A percentile compares a stretch with the other conserved stretches of the same genome.
Conservation (phyloP, 2,329 filamentous ascomycete genomes). For the Trichoderma pleuroti region DNA sequence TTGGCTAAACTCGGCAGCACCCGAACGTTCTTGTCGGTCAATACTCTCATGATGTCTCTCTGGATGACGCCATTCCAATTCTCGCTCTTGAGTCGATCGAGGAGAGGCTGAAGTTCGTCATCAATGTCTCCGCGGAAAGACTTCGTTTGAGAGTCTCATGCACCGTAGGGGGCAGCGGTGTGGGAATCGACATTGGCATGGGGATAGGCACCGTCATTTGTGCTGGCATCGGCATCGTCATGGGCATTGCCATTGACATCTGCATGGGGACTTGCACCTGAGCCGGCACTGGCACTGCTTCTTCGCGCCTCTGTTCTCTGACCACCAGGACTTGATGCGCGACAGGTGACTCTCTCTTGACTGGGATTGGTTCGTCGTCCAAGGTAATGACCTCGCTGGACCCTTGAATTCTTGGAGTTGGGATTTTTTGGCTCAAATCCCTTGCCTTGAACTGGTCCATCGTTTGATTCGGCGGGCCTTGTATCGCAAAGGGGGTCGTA, state of each 20-base stretch:
- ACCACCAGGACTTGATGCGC: neutral
- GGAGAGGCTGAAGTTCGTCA: neutral
- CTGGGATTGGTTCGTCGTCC: neutral
- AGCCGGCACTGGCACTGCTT: neutral
- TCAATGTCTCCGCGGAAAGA: neutral
- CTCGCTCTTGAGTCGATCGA: neutral
- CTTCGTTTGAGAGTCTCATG: neutral
- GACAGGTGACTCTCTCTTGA: neutral
- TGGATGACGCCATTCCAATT: neutral
- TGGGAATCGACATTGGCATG: too few species aligned
- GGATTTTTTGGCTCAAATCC: too few species aligned
- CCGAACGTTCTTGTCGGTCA: neutral
- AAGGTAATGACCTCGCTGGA: neutral
- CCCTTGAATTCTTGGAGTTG: neutral
- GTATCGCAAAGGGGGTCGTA: rapidly evolving
- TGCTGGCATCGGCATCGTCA: neutral
- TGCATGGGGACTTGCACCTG: too few species aligned
- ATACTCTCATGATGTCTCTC: neutral
- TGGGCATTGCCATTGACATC: too few species aligned
- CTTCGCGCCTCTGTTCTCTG: neutral
- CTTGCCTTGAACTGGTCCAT: neutral
- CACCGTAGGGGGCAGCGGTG: too few species aligned
- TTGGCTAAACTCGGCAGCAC: neutral
- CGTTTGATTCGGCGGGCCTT: neutral
- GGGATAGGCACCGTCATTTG: neutral